Percentiles rank a stretch among this genome's conserved stretches.
These are phyloP conservation scores for Castanea mollissima DNA, from an alignment of 306 rosid genomes.

Conservation along the genomic window DNA sequence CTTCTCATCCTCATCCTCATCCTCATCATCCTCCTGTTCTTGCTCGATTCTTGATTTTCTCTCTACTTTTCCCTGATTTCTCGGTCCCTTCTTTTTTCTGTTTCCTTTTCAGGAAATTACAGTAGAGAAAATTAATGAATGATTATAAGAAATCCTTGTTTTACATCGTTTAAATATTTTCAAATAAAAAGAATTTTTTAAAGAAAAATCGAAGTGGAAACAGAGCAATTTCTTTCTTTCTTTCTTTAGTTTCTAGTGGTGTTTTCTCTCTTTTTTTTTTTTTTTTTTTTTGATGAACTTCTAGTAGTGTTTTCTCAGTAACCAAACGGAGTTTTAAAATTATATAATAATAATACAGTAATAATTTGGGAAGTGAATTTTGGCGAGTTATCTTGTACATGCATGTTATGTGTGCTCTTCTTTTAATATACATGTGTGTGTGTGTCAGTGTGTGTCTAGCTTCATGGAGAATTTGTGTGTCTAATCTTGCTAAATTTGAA, in stretches of 20 bases:
- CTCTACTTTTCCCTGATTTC: not conserved
- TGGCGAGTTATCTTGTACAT: too few species aligned
- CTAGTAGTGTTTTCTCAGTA: not conserved
- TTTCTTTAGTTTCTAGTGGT: not conserved
- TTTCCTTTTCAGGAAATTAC: not conserved
- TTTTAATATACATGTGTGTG: too few species aligned
- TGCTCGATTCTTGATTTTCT: not conserved
- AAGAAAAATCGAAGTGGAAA: too few species aligned
- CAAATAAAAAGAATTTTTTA: too few species aligned
- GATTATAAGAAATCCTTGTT: not conserved
- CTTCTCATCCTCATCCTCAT: too few species aligned
- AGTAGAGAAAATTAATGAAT: not conserved
- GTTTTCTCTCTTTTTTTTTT: too few species aligned
- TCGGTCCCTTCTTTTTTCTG: not conserved
- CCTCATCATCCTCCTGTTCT: not conserved
- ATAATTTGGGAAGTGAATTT: too few species aligned
- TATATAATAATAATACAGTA: too few species aligned
- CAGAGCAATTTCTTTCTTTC: not conserved
- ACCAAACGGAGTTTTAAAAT: not conserved
- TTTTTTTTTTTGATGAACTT: too few species aligned
- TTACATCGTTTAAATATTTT: not conserved
- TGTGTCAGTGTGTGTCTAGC: too few species aligned
- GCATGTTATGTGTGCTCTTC: too few species aligned
- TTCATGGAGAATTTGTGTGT: not conserved
- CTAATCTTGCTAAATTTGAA: slow-evolving; percentile 14